A percentile compares a stretch with the other conserved stretches of the same genome.
These are phyloP conservation scores for Moricandia moricandioides DNA, from an alignment of 345 rosid genomes.

Conservation along the genomic window DNA sequence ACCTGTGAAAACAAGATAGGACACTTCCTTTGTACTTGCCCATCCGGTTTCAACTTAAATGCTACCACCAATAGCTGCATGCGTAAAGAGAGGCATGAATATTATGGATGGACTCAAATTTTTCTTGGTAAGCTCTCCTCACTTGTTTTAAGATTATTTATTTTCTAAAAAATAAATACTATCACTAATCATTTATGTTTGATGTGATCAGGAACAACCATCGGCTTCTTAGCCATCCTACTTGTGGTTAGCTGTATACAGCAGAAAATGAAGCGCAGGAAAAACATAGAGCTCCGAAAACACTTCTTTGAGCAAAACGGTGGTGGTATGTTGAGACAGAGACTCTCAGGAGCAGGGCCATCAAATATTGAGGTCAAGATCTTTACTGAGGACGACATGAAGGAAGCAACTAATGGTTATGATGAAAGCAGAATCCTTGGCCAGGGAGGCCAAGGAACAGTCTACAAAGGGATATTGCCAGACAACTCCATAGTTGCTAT, in stretches of 20 bases:
- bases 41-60: not conserved
- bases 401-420: not conserved
- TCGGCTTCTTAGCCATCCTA: constrained; percentile 8
- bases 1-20: constrained; percentile 15
- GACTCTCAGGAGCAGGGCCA: not conserved
- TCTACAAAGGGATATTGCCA: not conserved
- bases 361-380: not conserved
- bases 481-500: not conserved
- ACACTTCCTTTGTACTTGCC: constrained; percentile 34
- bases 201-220: not conserved
- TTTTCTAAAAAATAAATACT: not conserved
- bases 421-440: not conserved
- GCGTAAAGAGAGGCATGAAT: not conserved
- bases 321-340: not conserved
- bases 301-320: not conserved
- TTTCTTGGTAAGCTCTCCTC: constrained; percentile 1
- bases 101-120: not conserved
- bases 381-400: not conserved
- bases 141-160: not conserved
- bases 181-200: not conserved
- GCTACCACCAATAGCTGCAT: not conserved
- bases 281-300: not conserved
- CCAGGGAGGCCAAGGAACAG: not conserved
- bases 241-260: not conserved
- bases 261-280: not conserved